These are phyloP conservation scores for Chiua sp. DNA, from an alignment of 1,284 basidiomycete genomes.

Conservation along the genomic window DNA sequence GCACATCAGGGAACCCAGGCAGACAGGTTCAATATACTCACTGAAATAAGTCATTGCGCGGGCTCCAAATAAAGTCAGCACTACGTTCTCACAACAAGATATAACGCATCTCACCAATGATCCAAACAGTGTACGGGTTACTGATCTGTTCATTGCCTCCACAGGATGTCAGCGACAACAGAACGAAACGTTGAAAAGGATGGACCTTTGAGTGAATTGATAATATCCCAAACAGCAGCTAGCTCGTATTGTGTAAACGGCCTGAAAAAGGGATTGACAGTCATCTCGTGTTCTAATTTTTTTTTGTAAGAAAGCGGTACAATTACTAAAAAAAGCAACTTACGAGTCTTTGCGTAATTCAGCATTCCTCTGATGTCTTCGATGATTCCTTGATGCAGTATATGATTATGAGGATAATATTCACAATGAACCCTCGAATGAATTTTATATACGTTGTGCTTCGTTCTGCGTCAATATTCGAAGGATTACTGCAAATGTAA, in stretches of 20 bases:
- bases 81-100: no score
- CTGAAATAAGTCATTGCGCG: conserved; percentile 10
- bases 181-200: background rate
- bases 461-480: background rate
- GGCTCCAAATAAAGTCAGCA: no score
- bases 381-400: conserved; percentile 10
- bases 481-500: background rate
- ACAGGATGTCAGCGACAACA: background rate
- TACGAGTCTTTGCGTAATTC: conserved; percentile 24
- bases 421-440: conserved; percentile 18
- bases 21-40: background rate
- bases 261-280: conserved; percentile 21
- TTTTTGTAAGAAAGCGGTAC: background rate
- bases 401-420: conserved; percentile 19
- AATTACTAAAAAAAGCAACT: background rate
- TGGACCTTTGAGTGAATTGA: conserved; percentile 24
- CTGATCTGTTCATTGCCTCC: conserved; percentile 9
- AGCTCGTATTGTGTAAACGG: conserved; percentile 23
- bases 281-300: conserved; percentile 21
- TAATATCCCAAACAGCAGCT: conserved; percentile 4
- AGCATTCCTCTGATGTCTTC: conserved; percentile 24
- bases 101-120: conserved; percentile 15
- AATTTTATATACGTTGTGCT: background rate
- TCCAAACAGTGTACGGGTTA: conserved; percentile 17
- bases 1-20: background rate